Evolutionary conservation across 768 basidiomycete genomes (phyloP), one percentile per base, ranked within the genome.

Genomic region (Collybiopsis confluens): DNA sequence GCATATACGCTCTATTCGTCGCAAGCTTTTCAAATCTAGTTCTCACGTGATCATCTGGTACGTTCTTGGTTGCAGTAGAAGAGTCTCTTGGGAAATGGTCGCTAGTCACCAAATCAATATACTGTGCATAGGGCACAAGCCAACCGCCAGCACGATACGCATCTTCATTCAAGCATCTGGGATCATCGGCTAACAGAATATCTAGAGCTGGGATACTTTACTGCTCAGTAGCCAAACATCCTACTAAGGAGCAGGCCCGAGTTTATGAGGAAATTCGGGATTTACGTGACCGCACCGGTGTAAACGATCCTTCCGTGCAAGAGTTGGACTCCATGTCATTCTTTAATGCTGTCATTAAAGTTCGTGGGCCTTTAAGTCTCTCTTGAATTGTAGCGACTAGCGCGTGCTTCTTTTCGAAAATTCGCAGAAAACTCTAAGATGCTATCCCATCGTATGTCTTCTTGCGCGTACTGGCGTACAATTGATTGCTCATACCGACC

Each of bases 221-320:
- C 10, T 72, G 85, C 48, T 81, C 85, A 56, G 73, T 92, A 33
- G 76, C 84, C 7, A 76, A 72, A 35, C 70, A 82, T 57, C 80
- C 80, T 0, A n/a, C n/a, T n/a, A 70, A 79, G 8, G 64, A 82
- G 5, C 88, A 92, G 66, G 70, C 67, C 2, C 74, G 73, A 54
- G 76, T 92, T 28, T 79, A 89, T 16, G 62, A 68, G 0, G 90
- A 91, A 68, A 76, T 86, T 35, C n/a, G 64, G 65, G 42, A 47
- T 21, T 26, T 45, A 43, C 54, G 48, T 16, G 54, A 60, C 26
- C 44, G 33, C 18, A 13, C 18, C 36, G 57, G 56, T 10, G 56
- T 56, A 4, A 54, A 56, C 23, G 21, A 57, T 10, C 62, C 59
- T 43, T 63, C 62, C 20, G 41, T 56, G 6, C 43, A 59, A 18